Evolutionary conservation across 306 rosid genomes (phyloP).

Genomic region (Dicorynia guianensis): DNA sequence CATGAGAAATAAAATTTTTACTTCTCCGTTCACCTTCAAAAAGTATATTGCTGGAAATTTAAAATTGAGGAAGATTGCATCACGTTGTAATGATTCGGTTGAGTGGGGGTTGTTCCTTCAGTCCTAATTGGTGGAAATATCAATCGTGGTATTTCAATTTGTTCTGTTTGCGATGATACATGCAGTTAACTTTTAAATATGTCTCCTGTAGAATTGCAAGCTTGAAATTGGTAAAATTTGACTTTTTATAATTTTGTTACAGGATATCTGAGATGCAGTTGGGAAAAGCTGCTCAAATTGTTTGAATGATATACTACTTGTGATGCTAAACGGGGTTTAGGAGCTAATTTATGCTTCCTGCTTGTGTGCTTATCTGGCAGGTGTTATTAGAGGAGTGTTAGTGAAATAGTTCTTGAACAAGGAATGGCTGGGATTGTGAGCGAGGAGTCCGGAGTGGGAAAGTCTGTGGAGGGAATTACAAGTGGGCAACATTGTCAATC

Average conservation of each 20-base stretch:
- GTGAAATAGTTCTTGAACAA: slow-evolving; percentile 54
- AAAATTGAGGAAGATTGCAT: slow-evolving; percentile 19
- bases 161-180: slow-evolving; percentile 13
- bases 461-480: slow-evolving; percentile 72
- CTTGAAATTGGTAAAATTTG: slow-evolving; percentile 7
- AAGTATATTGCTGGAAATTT: slow-evolving; percentile 22
- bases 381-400: slow-evolving; percentile 50
- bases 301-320: slow-evolving; percentile 28
- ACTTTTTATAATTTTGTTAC: slow-evolving; percentile 1
- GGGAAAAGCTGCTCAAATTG: slow-evolving; percentile 1
- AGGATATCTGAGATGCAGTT: slow-evolving; percentile 7
- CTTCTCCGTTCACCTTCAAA: not conserved
- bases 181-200: slow-evolving; percentile 14
- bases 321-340: slow-evolving; percentile 38
- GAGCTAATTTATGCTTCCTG: slow-evolving; percentile 23
- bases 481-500: slow-evolving; percentile 81
- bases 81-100: slow-evolving; percentile 27
- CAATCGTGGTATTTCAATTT: slow-evolving; percentile 17
- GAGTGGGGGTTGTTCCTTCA: slow-evolving; percentile 8
- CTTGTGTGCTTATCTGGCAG: slow-evolving; percentile 42
- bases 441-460: slow-evolving; percentile 84
- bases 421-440: slow-evolving; percentile 83
- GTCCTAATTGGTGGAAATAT: slow-evolving; percentile 30
- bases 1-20: not conserved
- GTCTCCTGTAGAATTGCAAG: not conserved